Evolutionary conservation across 2,329 filamentous ascomycete species (phyloP), one percentile per base, ranked within the genome.

Genomic region (Trichoderma koningii): DNA sequence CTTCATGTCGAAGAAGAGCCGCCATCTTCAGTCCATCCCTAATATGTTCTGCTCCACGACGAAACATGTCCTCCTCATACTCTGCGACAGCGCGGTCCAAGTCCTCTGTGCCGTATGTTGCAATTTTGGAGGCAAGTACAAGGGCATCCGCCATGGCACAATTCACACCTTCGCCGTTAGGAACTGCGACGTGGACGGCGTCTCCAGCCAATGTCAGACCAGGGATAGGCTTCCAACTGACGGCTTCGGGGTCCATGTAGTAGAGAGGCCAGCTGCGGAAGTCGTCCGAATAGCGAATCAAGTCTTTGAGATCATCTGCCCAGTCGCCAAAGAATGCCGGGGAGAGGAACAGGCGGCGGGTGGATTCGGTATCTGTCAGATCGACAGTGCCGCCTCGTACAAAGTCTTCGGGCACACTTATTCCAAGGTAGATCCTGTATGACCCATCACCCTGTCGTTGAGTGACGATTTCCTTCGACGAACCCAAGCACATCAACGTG

Each of bases 91-190:
- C 63, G 15, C 26, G 38, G 17, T 52, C 47, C n/a, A 64, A 42
- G 3, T 30, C 45, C 19, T 64, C 45, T 17, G n/a, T 19, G 3
- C 55, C 63, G 44, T 64, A 34, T 42, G 44, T n/a, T 23, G 44
- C 45, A 51, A 64, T 52, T 19, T 61, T 42, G 10, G 28, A 34
- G 47, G 41, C 47, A n/a, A 60, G 30, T 17, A 42, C 30, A 38
- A 57, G 56, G 6, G 63, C 53, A 42, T 59, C 53, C 15, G 45
- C 23, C 63, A 64, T 64, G 5, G 63, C 53, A 26, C 55, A 60
- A 23, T 64, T 64, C 7, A 64, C 63, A 21, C 63, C 63, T 44
- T 64, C 63, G 7, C 63, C 63, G 26, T 60, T 59, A 5, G 63
- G 63, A 9, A 21, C 28, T 26, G 63, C 53, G 2, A 64, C 6